These are phyloP conservation scores for Lentinula aciculospora DNA, from an alignment of 768 basidiomycete genomes.

Conservation along the genomic window DNA sequence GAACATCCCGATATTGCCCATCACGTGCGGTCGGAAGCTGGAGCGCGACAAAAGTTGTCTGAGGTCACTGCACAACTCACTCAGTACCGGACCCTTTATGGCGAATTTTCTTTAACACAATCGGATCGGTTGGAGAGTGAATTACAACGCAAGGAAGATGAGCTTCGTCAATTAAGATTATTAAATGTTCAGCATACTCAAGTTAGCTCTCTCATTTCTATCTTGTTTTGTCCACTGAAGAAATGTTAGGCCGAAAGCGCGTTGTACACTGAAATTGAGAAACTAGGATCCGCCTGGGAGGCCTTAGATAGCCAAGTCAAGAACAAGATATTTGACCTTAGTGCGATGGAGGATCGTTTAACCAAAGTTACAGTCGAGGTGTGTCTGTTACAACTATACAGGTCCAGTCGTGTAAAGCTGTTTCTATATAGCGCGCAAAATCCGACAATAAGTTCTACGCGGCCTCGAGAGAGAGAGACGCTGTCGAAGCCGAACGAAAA, in stretches of 20 bases:
- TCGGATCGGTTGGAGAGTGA: conserved; percentile 53
- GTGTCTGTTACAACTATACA: conserved; percentile 12
- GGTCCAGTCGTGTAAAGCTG: background rate
- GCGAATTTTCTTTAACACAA: conserved; percentile 41
- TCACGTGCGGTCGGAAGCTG: conserved; percentile 44
- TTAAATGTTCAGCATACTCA: conserved; percentile 59
- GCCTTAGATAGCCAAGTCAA: conserved; percentile 72
- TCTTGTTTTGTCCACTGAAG: background rate
- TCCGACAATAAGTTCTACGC: conserved; percentile 93
- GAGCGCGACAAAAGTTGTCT: conserved; percentile 43
- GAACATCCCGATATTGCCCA: conserved; percentile 49
- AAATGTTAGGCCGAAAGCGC: conserved; percentile 58
- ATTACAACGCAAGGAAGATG: conserved; percentile 63
- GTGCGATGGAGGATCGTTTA: conserved; percentile 66
- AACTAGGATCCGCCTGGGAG: conserved; percentile 85
- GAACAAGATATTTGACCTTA: conserved; percentile 82
- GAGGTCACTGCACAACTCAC: conserved; percentile 43
- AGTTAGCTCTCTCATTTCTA: conserved; percentile 31
- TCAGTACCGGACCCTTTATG: conserved; percentile 60
- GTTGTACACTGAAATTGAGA: conserved; percentile 81
- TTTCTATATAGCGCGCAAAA: conserved; percentile 74
- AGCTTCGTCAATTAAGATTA: conserved; percentile 56
- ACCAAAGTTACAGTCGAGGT: conserved; percentile 67
- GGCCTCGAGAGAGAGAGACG: conserved; percentile 85
- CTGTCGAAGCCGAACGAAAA: conserved; percentile 72